Evolutionary conservation across 2,329 filamentous ascomycete species (phyloP).

Genomic region (Phialophora expanda): DNA sequence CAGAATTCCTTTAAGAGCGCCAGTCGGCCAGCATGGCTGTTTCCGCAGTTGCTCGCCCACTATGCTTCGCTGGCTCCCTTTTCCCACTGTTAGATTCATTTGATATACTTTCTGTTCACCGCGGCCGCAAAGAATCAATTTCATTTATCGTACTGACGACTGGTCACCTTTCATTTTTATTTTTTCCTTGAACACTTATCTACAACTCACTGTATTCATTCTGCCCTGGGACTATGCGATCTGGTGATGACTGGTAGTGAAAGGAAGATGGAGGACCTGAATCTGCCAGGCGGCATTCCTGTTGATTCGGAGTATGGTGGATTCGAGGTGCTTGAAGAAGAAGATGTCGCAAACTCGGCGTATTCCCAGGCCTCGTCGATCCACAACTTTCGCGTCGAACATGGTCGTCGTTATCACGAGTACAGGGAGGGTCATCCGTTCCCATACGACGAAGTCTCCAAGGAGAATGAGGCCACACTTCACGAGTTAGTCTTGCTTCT

Average conservation of each 20-base stretch:
- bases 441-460: constrained; percentile 38
- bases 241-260: constrained; percentile 11
- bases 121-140: not conserved
- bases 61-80: constrained; percentile 6
- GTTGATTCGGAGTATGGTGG: constrained; percentile 31
- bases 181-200: not conserved
- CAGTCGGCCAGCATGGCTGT: constrained; percentile 1
- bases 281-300: constrained; percentile 29
- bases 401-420: constrained; percentile 46
- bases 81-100: not conserved
- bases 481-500: constrained; percentile 34
- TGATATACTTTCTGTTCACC: not conserved
- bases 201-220: not conserved
- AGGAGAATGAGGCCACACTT: constrained; percentile 34
- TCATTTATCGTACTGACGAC: not conserved
- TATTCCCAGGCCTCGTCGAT: constrained; percentile 41
- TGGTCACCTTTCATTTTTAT: not conserved
- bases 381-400: constrained; percentile 43
- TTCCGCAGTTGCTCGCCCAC: not conserved
- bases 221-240: not conserved
- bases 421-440: constrained; percentile 42
- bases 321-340: constrained; percentile 21
- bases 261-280: constrained; percentile 35
- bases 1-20: constrained; percentile 10
- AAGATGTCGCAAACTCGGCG: constrained; percentile 32